Conservation (phyloP, 495 filamentous ascomycete genomes). For the Penicillium daleae region DNA sequence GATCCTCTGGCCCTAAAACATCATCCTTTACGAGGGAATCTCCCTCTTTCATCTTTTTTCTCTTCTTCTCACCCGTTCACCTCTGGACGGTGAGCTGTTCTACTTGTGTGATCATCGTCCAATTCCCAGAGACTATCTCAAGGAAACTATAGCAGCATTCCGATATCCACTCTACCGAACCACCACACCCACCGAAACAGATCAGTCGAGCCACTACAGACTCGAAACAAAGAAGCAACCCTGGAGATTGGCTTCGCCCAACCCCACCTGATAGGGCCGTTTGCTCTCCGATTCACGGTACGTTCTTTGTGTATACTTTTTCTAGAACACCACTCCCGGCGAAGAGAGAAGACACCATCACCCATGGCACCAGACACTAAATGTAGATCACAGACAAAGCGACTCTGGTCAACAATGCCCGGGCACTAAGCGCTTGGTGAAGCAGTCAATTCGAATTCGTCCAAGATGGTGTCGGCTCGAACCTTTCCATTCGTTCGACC, state of each 20-base stretch:
- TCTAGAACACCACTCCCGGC: slow-evolving; percentile 1
- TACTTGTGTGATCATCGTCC: background rate
- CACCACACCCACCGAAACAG: background rate
- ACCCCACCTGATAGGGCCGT: background rate
- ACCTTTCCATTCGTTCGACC: slow-evolving; percentile 11
- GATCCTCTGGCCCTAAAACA: background rate
- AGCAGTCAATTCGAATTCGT: background rate
- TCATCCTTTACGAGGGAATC: background rate
- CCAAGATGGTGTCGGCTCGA: slow-evolving; percentile 18
- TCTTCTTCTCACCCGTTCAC: background rate
- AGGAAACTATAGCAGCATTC: background rate
- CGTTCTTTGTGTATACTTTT: slow-evolving; percentile 5
- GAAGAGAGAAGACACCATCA: background rate
- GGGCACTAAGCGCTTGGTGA: background rate
- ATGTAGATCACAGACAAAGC: slow-evolving; percentile 12
- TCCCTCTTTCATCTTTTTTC: background rate
- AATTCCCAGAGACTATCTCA: background rate
- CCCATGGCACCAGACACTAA: slow-evolving; percentile 1
- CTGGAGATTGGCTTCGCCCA: background rate
- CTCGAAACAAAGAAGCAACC: background rate
- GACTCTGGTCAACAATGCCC: background rate
- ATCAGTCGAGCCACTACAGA: background rate
- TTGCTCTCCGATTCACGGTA: background rate
- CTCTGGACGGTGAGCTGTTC: background rate
- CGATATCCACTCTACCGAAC: background rate